A percentile compares a stretch with the other conserved stretches of the same genome.
Evolutionary conservation across 768 basidiomycete species (phyloP).

Genomic region (Pholiota microspora): DNA sequence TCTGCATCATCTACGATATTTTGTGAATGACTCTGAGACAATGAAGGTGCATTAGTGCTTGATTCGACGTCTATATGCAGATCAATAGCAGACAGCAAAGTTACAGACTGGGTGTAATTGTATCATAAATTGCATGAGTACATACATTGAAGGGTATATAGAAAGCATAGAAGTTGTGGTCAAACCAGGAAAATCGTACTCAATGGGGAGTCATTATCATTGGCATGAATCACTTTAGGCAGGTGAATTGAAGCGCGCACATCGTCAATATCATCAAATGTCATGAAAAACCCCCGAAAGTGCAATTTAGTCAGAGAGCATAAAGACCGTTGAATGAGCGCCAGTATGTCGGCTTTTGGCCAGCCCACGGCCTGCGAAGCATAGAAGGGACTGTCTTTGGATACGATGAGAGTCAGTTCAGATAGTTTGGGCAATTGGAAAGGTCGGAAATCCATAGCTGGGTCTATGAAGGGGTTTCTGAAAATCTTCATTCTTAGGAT

Average conservation of each 20-base stretch:
- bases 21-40: no score
- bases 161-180: background rate
- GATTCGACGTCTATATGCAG: no score
- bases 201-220: no score
- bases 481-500: slow-evolving; percentile 21
- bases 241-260: slow-evolving; percentile 9
- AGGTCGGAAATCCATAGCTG: slow-evolving; percentile 14
- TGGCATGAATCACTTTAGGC: slow-evolving; percentile 2
- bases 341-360: slow-evolving; percentile 16
- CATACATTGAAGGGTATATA: background rate
- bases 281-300: slow-evolving; percentile 14
- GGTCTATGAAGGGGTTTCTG: slow-evolving; percentile 16
- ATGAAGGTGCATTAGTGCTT: no score
- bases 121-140: no score
- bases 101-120: no score
- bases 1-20: no score
- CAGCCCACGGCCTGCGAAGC: slow-evolving; percentile 19
- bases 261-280: slow-evolving; percentile 8
- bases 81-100: no score
- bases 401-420: slow-evolving; percentile 19
- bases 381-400: slow-evolving; percentile 21
- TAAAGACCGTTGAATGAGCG: slow-evolving; percentile 21
- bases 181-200: background rate
- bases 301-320: slow-evolving; percentile 13
- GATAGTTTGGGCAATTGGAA: slow-evolving; percentile 20